Percentiles rank a stretch among this genome's conserved stretches.
Conservation (phyloP, 139 green algal species). For the Micractinium sp. region DNA sequence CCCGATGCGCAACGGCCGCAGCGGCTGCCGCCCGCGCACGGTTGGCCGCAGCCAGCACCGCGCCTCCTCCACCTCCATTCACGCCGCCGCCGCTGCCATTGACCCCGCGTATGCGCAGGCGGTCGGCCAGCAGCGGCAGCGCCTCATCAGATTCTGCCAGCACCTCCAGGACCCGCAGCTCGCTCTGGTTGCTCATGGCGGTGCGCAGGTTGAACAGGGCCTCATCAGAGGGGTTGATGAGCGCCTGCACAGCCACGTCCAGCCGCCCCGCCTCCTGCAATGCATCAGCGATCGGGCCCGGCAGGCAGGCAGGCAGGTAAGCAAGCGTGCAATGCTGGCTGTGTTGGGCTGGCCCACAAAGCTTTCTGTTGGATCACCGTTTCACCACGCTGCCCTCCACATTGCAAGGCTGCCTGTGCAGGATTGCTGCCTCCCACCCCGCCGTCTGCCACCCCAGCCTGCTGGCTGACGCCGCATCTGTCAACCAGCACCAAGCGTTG, state of each 20-base stretch:
- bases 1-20: neutral
- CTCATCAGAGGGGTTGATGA: slow-evolving; percentile 88
- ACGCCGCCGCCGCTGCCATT: neutral
- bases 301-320: neutral
- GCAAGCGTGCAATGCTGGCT: too few relatives aligned
- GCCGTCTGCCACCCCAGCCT: neutral
- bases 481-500: neutral
- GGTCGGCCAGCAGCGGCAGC: slow-evolving; percentile 59
- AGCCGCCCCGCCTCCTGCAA: slow-evolving; percentile 50
- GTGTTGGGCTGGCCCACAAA: too few relatives aligned
- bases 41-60: neutral
- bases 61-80: too few relatives aligned
- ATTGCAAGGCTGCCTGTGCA: too few relatives aligned
- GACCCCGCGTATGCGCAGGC: neutral
- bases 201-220: slow-evolving; percentile 84
- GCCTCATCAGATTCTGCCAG: slow-evolving; percentile 67
- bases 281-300: too few relatives aligned
- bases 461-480: neutral
- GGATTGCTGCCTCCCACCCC: neutral
- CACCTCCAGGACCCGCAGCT: slow-evolving; percentile 66
- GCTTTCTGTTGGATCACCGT: too few relatives aligned
- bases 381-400: too few relatives aligned
- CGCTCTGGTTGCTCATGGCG: slow-evolving; percentile 70
- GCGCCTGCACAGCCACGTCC: slow-evolving; percentile 56
- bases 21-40: neutral